Percentiles rank a stretch among this genome's conserved stretches.
Conservation (phyloP, 805 yeast genomes). For the Myxozyma nipponensis region DNA sequence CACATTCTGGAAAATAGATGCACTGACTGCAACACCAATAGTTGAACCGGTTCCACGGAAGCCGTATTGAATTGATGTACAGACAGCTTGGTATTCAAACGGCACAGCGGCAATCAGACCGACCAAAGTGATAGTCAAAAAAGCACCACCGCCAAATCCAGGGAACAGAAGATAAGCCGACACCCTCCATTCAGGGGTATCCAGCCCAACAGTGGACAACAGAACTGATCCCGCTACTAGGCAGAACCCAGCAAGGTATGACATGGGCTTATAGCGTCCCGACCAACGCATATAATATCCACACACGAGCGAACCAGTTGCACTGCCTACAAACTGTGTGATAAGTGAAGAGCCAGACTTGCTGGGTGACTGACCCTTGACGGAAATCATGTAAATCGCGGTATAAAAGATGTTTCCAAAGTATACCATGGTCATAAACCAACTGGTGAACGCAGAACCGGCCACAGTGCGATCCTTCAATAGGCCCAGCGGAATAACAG, state of each 20-base stretch:
- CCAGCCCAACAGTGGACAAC: slow-evolving; percentile 32
- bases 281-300: slow-evolving; percentile 66
- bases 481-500: slow-evolving; percentile 61
- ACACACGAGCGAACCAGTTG: slow-evolving; percentile 60
- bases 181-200: slow-evolving; percentile 30
- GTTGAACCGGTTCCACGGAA: slow-evolving; percentile 83
- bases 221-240: slow-evolving; percentile 47
- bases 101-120: slow-evolving; percentile 77
- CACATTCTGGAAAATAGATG: slow-evolving; percentile 51
- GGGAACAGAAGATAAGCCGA: slow-evolving; percentile 46
- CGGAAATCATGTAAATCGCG: slow-evolving; percentile 63
- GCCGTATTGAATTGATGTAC: slow-evolving; percentile 85
- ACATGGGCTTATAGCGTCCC: slow-evolving; percentile 56
- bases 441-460: slow-evolving; percentile 61
- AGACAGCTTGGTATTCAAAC: slow-evolving; percentile 68
- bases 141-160: slow-evolving; percentile 62
- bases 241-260: slow-evolving; percentile 43
- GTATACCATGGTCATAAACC: slow-evolving; percentile 67
- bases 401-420: slow-evolving; percentile 62
- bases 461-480: slow-evolving; percentile 57
- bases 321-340: slow-evolving; percentile 62
- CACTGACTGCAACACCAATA: slow-evolving; percentile 64
- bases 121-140: slow-evolving; percentile 65
- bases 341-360: slow-evolving; percentile 51
- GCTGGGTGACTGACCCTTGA: slow-evolving; percentile 49